Evolutionary conservation across 257 asterid species (phyloP), one percentile per base, ranked within the genome.

Genomic region (Scutellaria galericulata): DNA sequence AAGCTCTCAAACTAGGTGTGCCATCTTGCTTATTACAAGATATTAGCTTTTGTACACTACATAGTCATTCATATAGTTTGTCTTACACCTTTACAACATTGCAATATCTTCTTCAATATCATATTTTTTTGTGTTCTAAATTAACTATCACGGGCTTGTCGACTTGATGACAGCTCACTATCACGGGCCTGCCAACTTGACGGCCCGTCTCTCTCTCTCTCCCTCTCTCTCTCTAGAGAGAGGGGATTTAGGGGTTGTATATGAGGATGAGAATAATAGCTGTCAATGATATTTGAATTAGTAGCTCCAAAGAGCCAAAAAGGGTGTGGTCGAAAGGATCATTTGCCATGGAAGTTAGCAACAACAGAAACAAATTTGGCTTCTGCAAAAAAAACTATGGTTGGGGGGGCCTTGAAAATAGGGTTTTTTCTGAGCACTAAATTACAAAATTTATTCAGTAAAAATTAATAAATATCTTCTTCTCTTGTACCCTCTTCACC

Each of bases 291-390:
- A 24, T 40, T 20, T 18, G 45, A 31, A 71, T 64, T 12, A 63
- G 57, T 74, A 71, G 60, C 45, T 54, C 22, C 68, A 58, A 74
- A 61, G 63, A 39, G 64, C 76, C 53, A 74, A 74, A 37, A 3
- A 46, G 37, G 68, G 20, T 41, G 75, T 15, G 47, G 63, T 54
- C 71, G 79, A 55, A 73, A 61, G 67, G 72, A 68, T 62, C 50
- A 59, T 81, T 64, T 72, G 77, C 73, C 81, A 75, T 79, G 64
- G 78, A 80, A 79, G 84, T 84, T 84, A 74, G 80, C 86, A 75
- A 70, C 46, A 59, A 69, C 64, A 82, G 85, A 68, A 39, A 61
- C 72, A 72, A 77, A 68, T 27, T 22, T 9, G 68, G 77, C 67
- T 37, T 72, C 62, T 75, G 77, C 47, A 70, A 62, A 67, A 65